phyloP scores from a whole-genome alignment of 2,329 filamentous ascomycete species.

The Dothistroma septosporum region DNA sequence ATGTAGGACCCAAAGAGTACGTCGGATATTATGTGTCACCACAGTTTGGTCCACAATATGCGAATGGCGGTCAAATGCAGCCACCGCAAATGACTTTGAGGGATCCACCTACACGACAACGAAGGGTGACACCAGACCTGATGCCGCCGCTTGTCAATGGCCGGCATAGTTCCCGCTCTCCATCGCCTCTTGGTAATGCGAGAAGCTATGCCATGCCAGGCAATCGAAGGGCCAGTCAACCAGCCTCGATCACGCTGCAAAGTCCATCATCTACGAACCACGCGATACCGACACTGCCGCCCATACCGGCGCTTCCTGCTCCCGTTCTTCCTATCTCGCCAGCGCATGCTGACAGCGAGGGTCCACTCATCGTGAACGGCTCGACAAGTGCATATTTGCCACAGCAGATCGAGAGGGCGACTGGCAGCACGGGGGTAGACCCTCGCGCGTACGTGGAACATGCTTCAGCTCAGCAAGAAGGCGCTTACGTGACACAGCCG shows the following conservation, averaged over 20 bases:
- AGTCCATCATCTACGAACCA: conserved; percentile 23
- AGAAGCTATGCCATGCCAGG: conserved; percentile 36
- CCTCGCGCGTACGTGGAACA: conserved; percentile 2
- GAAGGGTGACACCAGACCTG: conserved; percentile 43
- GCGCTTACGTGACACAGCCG: neutral
- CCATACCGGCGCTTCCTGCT: neutral
- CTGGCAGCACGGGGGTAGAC: conserved; percentile 10
- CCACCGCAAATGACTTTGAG: conserved; percentile 36
- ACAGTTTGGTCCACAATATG: conserved; percentile 35
- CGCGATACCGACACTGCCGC: neutral
- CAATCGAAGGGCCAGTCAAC: conserved; percentile 23
- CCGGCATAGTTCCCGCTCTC: conserved; percentile 38
- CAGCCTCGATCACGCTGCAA: conserved; percentile 5
- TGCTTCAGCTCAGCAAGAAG: conserved; percentile 6
- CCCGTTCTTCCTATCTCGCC: conserved; percentile 9
- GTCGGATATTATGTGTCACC: conserved; percentile 48
- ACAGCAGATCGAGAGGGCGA: conserved; percentile 13
- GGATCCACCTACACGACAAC: conserved; percentile 40
- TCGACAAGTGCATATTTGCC: conserved; percentile 27
- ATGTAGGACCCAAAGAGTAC: conserved; percentile 47
- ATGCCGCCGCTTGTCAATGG: conserved; percentile 33
- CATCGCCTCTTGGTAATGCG: conserved; percentile 45
- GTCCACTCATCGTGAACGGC: conserved; percentile 42
- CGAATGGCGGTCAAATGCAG: conserved; percentile 29
- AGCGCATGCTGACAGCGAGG: conserved; percentile 23